These are phyloP conservation scores for Pseudocohnilembus persalinus DNA, from an alignment of 169 alveolate genomes.

Conservation along the genomic window DNA sequence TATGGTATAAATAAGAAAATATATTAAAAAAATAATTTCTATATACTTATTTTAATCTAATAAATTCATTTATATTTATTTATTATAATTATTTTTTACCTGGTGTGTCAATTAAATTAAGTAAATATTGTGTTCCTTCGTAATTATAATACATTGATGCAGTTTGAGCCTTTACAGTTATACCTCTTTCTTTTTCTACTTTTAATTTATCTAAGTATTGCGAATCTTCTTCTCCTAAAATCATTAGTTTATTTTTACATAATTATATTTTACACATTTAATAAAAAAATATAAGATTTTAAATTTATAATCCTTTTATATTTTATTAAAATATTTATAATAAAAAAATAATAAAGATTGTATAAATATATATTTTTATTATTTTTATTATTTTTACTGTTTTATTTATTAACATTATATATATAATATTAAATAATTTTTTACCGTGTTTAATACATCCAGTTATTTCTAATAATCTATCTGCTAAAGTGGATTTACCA, in stretches of 20 bases:
- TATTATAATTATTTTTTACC: conserved; percentile 63
- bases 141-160: conserved; percentile 71
- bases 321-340: too few species aligned
- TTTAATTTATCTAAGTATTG: conserved; percentile 89
- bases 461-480: conserved; percentile 86
- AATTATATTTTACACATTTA: too few species aligned
- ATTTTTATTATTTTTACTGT: too few species aligned
- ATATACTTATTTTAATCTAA: neutral
- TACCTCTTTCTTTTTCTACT: conserved; percentile 93
- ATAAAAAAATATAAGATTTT: too few species aligned
- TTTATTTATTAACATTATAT: too few species aligned
- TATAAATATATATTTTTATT: too few species aligned
- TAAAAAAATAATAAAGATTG: too few species aligned
- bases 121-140: conserved; percentile 82
- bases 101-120: conserved; percentile 97
- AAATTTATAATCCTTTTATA: too few species aligned
- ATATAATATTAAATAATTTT: conserved; percentile 1
- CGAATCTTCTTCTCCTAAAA: conserved; percentile 41
- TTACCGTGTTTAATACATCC: conserved; percentile 50
- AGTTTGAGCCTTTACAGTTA: conserved; percentile 89
- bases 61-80: neutral
- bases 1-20: too few species aligned
- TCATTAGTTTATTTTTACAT: conserved; percentile 9
- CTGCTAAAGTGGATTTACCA: conserved; percentile 95
- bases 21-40: too few species aligned